Evolutionary conservation across 2,329 filamentous ascomycete genomes (phyloP).

Genomic region (Pyrenochaeta sp.): DNA sequence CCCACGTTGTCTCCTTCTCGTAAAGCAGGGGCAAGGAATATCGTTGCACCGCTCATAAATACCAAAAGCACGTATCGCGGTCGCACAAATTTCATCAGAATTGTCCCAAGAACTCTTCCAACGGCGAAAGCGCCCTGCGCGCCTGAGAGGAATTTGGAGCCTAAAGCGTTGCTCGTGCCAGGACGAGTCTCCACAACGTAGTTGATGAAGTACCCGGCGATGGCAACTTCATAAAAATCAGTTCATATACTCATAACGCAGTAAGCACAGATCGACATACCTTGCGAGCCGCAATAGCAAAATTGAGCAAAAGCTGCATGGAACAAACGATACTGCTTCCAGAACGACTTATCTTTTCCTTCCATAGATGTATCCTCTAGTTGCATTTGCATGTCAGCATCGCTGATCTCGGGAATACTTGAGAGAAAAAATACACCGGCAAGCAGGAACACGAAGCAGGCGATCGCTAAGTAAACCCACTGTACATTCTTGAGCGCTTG

Average conservation of each 20-base stretch:
- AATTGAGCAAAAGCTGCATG: slow-evolving; percentile 63
- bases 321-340: slow-evolving; percentile 57
- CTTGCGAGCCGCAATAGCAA: slow-evolving; percentile 67
- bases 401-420: slow-evolving; percentile 66
- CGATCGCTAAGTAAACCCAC: slow-evolving; percentile 69
- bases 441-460: slow-evolving; percentile 64
- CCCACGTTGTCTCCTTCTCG: slow-evolving; percentile 39
- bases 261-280: too few relatives aligned
- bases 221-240: too few relatives aligned
- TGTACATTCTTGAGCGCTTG: slow-evolving; percentile 47
- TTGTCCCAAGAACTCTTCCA: slow-evolving; percentile 63
- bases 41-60: slow-evolving; percentile 60
- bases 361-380: slow-evolving; percentile 45
- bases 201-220: slow-evolving; percentile 55
- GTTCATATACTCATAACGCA: too few relatives aligned
- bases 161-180: slow-evolving; percentile 31
- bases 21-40: slow-evolving; percentile 60
- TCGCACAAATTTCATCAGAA: slow-evolving; percentile 60
- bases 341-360: slow-evolving; percentile 56
- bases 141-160: slow-evolving; percentile 54
- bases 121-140: slow-evolving; percentile 64
- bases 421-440: slow-evolving; percentile 67
- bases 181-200: slow-evolving; percentile 53
- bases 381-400: slow-evolving; percentile 63
- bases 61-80: slow-evolving; percentile 63